Base-by-base conservation (phyloP, 2,329 filamentous ascomycete species). In the Pseudocercospora crystallina region DNA sequence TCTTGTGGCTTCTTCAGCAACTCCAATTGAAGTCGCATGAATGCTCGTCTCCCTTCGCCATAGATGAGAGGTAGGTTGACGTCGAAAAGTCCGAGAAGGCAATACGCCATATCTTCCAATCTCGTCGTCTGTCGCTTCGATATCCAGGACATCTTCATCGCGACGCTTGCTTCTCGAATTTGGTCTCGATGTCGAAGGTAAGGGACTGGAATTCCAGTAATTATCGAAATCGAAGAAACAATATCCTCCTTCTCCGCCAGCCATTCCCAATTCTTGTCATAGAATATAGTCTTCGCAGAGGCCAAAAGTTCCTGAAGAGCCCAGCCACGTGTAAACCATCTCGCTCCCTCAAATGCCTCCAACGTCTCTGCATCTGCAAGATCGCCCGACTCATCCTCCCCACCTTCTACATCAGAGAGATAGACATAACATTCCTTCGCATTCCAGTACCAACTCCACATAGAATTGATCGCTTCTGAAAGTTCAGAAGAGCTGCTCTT, bases 381-480 rank as follows among this genome's bases (percentile, higher is more conserved):
- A 2, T 15, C 8, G 7, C 7, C 20, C 20, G 20, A 4, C 7
- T 26, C 20, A 26, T 26, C 20, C 20, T 26, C 20, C 7, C 20
- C 20, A 9, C 30, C 45, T 31, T 41, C 32, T 2, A 55, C 49
- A 45, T 53, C 49, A 2, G 32, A 20, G 12, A 53, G 53, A 9
- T 49, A 44, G 12, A 49, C 53, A 26, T 41, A 47, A 33, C 49
- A 56, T 12, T 40, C 36, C 8, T 40, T 15, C 1, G 53, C 34
- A 7, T 37, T 15, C 38, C 39, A 34, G 30, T 55, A 52, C 32
- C 40, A 55, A 5, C 14, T 30, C 30, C 42, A 51, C 48, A 55
- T 55, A 5, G 55, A 75, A 14, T 78, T 79, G 2, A 66, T 66
- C 73, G 81, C 60, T 58, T 71, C 66, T 45, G 72, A 70, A 14